A percentile compares a stretch with the other conserved stretches of the same genome.
These are phyloP conservation scores for Eutypa lata DNA, from an alignment of 2,329 filamentous ascomycete species.

Conservation along the genomic window DNA sequence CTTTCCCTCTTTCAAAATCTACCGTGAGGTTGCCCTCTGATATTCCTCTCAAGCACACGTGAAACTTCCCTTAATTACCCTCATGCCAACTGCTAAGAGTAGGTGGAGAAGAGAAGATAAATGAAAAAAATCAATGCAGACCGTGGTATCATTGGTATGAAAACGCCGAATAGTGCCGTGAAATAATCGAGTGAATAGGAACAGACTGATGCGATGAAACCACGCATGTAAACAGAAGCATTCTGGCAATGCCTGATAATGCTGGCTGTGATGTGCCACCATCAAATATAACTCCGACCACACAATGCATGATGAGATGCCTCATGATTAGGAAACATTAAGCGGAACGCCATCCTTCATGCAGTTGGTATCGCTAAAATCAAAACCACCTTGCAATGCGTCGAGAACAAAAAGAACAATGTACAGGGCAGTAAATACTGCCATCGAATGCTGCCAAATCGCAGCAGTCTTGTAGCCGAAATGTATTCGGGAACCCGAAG, in stretches of 20 bases:
- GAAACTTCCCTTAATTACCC: background rate
- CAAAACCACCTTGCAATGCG: slow-evolving; percentile 30
- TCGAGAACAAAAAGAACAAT: slow-evolving; percentile 22
- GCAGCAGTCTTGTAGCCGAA: slow-evolving; percentile 10
- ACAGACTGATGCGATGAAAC: slow-evolving; percentile 16
- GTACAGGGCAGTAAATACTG: slow-evolving; percentile 25
- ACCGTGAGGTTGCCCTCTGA: background rate
- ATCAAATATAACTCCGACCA: slow-evolving; percentile 10
- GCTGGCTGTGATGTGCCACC: slow-evolving; percentile 7
- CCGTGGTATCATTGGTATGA: slow-evolving; percentile 32
- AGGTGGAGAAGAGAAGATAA: slow-evolving; percentile 1
- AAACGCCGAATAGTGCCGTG: slow-evolving; percentile 27
- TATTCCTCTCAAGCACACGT: background rate
- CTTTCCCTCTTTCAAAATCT: too few species aligned
- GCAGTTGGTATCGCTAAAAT: slow-evolving; percentile 30
- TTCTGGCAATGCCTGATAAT: slow-evolving; percentile 12
- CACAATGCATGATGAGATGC: slow-evolving; percentile 16
- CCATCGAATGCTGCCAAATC: slow-evolving; percentile 15
- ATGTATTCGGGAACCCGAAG: too few species aligned
- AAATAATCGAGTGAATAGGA: slow-evolving; percentile 15
- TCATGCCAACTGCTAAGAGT: background rate
- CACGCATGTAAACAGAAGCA: slow-evolving; percentile 9
- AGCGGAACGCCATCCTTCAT: slow-evolving; percentile 28
- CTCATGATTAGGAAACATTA: slow-evolving; percentile 24
- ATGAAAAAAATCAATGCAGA: slow-evolving; percentile 24